Conservation (phyloP, 2,329 filamentous ascomycete genomes). For the Microsporum audouinii region DNA sequence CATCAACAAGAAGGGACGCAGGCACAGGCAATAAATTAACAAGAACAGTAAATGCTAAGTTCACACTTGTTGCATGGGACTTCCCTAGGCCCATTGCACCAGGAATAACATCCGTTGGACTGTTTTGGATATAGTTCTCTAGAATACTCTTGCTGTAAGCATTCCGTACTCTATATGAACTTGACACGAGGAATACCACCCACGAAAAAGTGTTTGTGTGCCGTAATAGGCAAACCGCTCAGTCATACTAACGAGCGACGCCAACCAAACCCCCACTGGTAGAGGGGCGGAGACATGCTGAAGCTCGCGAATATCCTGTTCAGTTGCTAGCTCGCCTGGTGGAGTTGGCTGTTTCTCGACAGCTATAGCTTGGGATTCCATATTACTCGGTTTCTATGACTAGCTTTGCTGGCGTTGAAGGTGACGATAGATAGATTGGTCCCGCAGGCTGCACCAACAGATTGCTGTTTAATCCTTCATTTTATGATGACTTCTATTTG, state of each 20-base stretch:
- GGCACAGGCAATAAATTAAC: not conserved
- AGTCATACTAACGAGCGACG: slow-evolving; percentile 2
- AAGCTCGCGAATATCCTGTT: slow-evolving; percentile 9
- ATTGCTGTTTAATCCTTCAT: not conserved
- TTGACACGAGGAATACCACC: not conserved
- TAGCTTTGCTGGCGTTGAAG: not conserved
- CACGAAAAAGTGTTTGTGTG: not conserved
- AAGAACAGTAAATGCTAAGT: slow-evolving; percentile 31
- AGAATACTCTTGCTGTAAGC: not conserved
- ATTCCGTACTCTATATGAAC: not conserved
- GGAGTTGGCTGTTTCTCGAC: not conserved
- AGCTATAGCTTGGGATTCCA: not conserved
- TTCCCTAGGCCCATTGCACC: slow-evolving; percentile 47
- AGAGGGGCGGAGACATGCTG: slow-evolving; percentile 9
- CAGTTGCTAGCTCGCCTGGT: not conserved
- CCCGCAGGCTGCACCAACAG: not conserved
- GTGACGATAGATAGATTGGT: not conserved
- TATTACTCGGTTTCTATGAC: not conserved
- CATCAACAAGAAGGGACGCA: not conserved
- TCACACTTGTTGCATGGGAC: slow-evolving; percentile 44
- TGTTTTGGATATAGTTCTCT: slow-evolving; percentile 11
- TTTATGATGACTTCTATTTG: not conserved
- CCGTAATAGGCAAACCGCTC: slow-evolving; percentile 9
- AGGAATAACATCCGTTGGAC: slow-evolving; percentile 24
- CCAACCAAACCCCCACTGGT: slow-evolving; percentile 5